Evolutionary conservation across 2,329 filamentous ascomycete species (phyloP).

Genomic region (Aspergillus sp.): DNA sequence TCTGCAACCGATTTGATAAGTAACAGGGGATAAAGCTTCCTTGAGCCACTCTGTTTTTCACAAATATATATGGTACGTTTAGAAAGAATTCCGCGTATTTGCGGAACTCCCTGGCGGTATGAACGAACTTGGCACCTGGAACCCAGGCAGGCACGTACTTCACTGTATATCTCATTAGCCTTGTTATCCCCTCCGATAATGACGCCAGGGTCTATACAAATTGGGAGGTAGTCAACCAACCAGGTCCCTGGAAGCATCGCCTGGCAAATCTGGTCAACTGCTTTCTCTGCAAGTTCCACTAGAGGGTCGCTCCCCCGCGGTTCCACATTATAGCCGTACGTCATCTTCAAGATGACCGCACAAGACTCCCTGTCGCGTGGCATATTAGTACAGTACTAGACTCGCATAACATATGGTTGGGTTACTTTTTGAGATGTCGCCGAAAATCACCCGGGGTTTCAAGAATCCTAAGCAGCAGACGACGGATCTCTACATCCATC

Average conservation of each 20-base stretch:
- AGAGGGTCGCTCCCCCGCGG: slow-evolving; percentile 29
- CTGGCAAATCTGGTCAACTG: slow-evolving; percentile 43
- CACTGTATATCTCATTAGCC: slow-evolving; percentile 17
- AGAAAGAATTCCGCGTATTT: slow-evolving; percentile 26
- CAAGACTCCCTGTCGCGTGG: slow-evolving; percentile 33
- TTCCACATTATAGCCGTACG: slow-evolving; percentile 34
- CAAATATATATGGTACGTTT: slow-evolving; percentile 46
- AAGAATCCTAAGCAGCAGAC: too few relatives aligned
- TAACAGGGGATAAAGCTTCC: slow-evolving; percentile 37
- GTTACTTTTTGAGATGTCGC: too few relatives aligned
- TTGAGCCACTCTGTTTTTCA: slow-evolving; percentile 40
- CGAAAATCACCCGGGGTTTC: too few relatives aligned
- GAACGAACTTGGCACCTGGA: slow-evolving; percentile 47
- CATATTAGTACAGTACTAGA: too few relatives aligned
- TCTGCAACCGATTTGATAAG: slow-evolving; percentile 37
- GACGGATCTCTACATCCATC: too few relatives aligned
- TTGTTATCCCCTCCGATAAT: too few relatives aligned
- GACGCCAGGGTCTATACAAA: slow-evolving; percentile 11
- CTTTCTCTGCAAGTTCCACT: slow-evolving; percentile 41
- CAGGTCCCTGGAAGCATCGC: slow-evolving; percentile 44
- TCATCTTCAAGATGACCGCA: slow-evolving; percentile 42
- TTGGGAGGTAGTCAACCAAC: slow-evolving; percentile 48
- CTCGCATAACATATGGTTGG: too few relatives aligned
- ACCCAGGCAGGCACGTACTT: slow-evolving; percentile 45
- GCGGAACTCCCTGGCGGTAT: slow-evolving; percentile 37